phyloP scores from a whole-genome alignment of 192 early-diverging fungal species.

The Coemansia sp. region DNA sequence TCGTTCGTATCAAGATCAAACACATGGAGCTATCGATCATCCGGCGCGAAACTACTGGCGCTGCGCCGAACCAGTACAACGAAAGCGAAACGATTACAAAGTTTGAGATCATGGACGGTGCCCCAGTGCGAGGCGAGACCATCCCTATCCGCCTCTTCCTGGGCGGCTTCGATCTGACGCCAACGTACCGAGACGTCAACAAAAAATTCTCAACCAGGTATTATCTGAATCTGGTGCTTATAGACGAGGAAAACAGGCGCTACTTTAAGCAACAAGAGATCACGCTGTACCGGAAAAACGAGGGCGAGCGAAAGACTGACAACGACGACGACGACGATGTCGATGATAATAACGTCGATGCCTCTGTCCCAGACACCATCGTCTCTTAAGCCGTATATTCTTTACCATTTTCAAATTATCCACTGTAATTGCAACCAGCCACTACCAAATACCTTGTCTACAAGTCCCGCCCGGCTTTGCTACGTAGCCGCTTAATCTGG shows the following conservation, averaged over 20 bases:
- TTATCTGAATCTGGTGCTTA: slow-evolving; percentile 95
- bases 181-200: slow-evolving; percentile 99
- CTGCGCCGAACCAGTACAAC: slow-evolving; percentile 97
- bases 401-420: background rate
- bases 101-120: slow-evolving; percentile 99
- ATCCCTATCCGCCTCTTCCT: slow-evolving; percentile 98
- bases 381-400: background rate
- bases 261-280: slow-evolving; percentile 99
- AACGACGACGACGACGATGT: slow-evolving; percentile 5
- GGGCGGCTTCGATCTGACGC: slow-evolving; percentile 96
- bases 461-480: slow-evolving; percentile 27
- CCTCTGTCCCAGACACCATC: background rate
- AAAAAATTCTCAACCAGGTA: slow-evolving; percentile 99
- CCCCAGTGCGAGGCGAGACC: slow-evolving; percentile 92
- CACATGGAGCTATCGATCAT: slow-evolving; percentile 99
- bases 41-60: slow-evolving; percentile 94
- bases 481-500: slow-evolving; percentile 43
- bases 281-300: slow-evolving; percentile 72
- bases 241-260: slow-evolving; percentile 98
- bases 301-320: slow-evolving; percentile 29
- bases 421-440: background rate
- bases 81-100: slow-evolving; percentile 99
- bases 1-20: slow-evolving; percentile 99
- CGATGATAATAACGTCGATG: background rate
- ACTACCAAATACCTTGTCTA: background rate